These are phyloP conservation scores for Solanum hybrid DNA, from an alignment of 305 asterid genomes.

Conservation along the genomic window DNA sequence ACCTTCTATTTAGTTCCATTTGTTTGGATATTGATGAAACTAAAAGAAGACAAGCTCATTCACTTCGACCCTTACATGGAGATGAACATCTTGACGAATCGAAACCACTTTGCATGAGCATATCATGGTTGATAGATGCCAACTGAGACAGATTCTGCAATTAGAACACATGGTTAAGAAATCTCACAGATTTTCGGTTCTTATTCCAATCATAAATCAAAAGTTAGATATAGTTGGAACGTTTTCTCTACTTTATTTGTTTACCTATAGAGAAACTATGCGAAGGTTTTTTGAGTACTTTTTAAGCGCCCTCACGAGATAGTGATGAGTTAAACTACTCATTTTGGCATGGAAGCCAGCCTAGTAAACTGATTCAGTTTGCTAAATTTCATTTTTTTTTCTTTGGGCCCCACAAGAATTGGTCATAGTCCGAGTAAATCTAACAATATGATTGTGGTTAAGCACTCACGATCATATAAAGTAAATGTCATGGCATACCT, in stretches of 20 bases:
- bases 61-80: conserved; percentile 34
- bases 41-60: background rate
- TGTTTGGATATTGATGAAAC: background rate
- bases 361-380: background rate
- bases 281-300: background rate
- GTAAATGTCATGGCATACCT: conserved; percentile 33
- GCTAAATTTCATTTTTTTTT: background rate
- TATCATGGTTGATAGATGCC: conserved; percentile 83
- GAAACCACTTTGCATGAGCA: conserved; percentile 66
- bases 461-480: background rate
- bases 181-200: background rate
- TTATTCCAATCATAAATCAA: background rate
- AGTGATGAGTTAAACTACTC: background rate
- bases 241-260: background rate
- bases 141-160: conserved; percentile 86
- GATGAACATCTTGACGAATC: conserved; percentile 52
- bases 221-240: background rate
- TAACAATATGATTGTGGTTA: background rate
- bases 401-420: background rate
- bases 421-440: background rate
- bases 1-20: background rate
- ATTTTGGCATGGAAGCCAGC: background rate
- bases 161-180: background rate
- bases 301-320: background rate
- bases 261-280: background rate